Conservation (phyloP, 768 basidiomycete genomes). For the Suillus subaureus region DNA sequence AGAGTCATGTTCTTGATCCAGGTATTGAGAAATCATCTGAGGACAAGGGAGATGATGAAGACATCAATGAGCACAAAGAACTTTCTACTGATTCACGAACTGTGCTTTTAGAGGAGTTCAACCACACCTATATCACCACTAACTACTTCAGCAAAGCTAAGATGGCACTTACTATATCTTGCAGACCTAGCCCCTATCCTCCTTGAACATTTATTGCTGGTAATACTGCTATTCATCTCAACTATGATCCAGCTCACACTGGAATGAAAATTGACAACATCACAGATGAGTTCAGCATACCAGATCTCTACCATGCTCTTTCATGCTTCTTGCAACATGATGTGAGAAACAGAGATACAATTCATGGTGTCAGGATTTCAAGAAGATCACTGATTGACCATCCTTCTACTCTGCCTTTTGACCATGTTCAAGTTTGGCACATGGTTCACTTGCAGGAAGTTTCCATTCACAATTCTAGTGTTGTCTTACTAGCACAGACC, state of each 20-base stretch:
- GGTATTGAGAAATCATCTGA: too few species aligned
- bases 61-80: too few species aligned
- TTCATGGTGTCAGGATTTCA: neutral
- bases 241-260: neutral
- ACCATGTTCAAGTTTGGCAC: neutral
- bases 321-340: neutral
- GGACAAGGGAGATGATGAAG: too few species aligned
- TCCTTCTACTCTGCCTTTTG: neutral
- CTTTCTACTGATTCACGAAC: too few species aligned
- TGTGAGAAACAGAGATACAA: neutral
- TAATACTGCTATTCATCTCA: neutral
- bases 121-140: too few species aligned
- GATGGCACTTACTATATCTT: too few species aligned
- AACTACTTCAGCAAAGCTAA: too few species aligned
- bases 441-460: neutral
- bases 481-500: conserved; percentile 17
- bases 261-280: neutral
- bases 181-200: too few species aligned
- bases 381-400: neutral
- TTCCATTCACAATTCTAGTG: neutral
- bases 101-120: too few species aligned
- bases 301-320: neutral
- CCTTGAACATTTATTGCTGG: neutral
- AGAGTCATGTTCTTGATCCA: too few species aligned
- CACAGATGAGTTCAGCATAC: neutral